A percentile compares a stretch with the other conserved stretches of the same genome.
These are phyloP conservation scores for Phytopythium ostracodes DNA, from an alignment of 352 stramenopile genomes.

Conservation along the genomic window DNA sequence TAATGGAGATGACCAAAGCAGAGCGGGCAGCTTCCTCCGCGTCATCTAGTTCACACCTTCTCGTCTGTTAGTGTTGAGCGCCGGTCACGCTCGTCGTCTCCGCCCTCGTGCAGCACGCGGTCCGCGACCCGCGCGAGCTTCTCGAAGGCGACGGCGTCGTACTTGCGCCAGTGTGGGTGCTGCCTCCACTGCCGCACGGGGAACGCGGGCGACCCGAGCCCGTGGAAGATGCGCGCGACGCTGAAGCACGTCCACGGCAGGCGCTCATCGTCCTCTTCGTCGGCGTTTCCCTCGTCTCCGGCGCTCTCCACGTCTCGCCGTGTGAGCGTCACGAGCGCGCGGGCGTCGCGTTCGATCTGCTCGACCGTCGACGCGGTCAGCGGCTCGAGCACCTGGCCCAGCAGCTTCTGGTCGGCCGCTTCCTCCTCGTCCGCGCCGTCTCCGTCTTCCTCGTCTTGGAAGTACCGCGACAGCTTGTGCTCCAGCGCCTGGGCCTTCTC, in stretches of 20 bases:
- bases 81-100: not conserved
- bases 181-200: conserved; percentile 56
- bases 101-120: conserved; percentile 40
- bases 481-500: conserved; percentile 38
- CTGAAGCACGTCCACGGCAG: conserved; percentile 54
- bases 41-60: not conserved
- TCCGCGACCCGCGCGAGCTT: conserved; percentile 58
- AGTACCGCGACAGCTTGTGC: conserved; percentile 53
- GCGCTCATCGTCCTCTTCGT: conserved; percentile 10
- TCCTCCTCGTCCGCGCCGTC: conserved; percentile 7
- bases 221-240: conserved; percentile 79
- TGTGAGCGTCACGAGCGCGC: conserved; percentile 28
- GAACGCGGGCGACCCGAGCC: conserved; percentile 61
- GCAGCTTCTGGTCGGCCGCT: conserved; percentile 22
- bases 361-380: conserved; percentile 47
- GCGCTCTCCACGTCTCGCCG: conserved; percentile 14
- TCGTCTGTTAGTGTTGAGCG: not conserved
- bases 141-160: conserved; percentile 67
- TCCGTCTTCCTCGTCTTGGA: conserved; percentile 46
- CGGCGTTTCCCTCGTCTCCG: conserved; percentile 15
- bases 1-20: not conserved
- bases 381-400: conserved; percentile 42
- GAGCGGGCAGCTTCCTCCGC: no score
- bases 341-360: conserved; percentile 50
- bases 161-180: conserved; percentile 61